Base-by-base conservation (phyloP, 2,329 filamentous ascomycete species). In the Aspergillus pseudoglaucus region DNA sequence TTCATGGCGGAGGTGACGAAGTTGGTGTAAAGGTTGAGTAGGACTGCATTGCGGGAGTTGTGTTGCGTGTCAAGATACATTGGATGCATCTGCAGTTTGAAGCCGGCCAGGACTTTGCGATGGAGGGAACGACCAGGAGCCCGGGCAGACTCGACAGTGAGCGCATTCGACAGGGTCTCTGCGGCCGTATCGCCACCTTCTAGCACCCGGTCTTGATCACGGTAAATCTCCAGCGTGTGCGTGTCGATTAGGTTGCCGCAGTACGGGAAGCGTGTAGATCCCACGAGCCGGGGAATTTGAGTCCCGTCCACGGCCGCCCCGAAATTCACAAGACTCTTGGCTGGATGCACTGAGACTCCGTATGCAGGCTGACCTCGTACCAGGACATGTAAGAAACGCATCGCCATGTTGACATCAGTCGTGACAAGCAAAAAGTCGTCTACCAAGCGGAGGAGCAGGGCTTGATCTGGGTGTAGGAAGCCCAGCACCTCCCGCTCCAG, bases 371-470 rank as follows among this genome's bases (percentile, higher is more conserved):
- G 67, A 2, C 90, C 91, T 1, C 70, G 67, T 58, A 95, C 85
- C 90, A 98, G 95, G 14, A 80, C 76, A 49, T 83, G 72, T 17
- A 95, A 75, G 62, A 98, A 97, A 1, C 70, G 73, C 49, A 75
- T 75, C 0, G 89, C 91, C 58, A 90, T 82, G 6, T 66, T 55
- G 46, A 70, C 73, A 43, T 88, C 77, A 0, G 83, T 82, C 0
- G 87, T 95, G 59, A 98, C 84, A 41, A 98, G 80, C 4, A 97
- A 74, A 58, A 97, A 98, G 60, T 98, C 93, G 58, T 98, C 93
- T 38, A 95, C 88, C 8, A 96, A 77, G 14, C 93, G 80, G 45
- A 97, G 68, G 6, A 98, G 74, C 2, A 96, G 68, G 43, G 80
- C 84, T 30, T 84, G 73, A n/a, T 66, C 61, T 0, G 69, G 60